Evolutionary conservation across 306 rosid species (phyloP), one percentile per base, ranked within the genome.

Genomic region (Castanea crenata): DNA sequence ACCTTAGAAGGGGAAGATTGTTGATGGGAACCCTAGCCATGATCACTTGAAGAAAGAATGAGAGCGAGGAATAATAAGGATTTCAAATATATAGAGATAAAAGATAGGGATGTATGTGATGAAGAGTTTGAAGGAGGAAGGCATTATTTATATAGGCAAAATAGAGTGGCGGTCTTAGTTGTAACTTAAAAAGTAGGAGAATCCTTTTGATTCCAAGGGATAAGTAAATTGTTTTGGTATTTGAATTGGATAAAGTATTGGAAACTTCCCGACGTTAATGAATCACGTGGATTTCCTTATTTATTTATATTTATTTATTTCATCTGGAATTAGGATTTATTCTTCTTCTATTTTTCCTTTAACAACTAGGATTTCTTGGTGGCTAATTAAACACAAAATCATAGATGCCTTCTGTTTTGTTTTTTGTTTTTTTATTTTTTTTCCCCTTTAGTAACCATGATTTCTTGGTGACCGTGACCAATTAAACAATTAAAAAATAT

Each of bases 1-100:
- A 83, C 85, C 88, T 79, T 79, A 84, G 64, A 80, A 80, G 78
- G 65, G 64, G 68, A 79, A 55, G 19, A 27, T 79, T 59, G 54
- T 44, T 73, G 7, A 35, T 8, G 44, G 29, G 62, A 63, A 72
- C 8, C 84, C 74, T 83, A 9, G 84, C 74, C 90, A 84, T 84
- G 69, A 44, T 44, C 51, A 44, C 56, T 77, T 56, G 35, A 44
- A 56, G 57, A 57, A 49, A 4, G 15, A 38, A 68, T 15, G 21
- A 6, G 51, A 6, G 15, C 23, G 27, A 51, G 34, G 1, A 35
- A 13, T 9, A 8, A 64, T 58, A 44, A 10, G 12, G 70, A 71
- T 34, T 44, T 44, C 51, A 44, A 65, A 80, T 54, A 46, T 54
- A 56, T 11, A 54, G 44, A 29, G 31, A 46, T n/a, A 15, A 25